Evolutionary conservation across 805 yeast genomes (phyloP), one percentile per base, ranked within the genome.

Genomic region (Candida manassasensis): DNA sequence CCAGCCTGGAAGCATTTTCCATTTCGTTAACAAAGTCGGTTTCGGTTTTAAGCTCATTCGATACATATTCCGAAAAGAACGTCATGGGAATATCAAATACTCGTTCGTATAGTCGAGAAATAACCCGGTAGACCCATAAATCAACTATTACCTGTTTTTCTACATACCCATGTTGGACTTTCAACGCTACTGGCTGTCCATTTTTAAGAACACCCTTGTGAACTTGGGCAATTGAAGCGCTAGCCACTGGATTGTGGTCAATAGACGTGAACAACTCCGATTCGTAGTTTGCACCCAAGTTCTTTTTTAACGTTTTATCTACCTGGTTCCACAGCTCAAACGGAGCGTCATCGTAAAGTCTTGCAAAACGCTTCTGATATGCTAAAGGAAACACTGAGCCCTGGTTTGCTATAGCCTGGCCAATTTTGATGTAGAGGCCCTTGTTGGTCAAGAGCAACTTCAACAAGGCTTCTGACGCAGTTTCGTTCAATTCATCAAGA

Each of bases 371-470:
- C 27, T 63, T 69, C 44, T 78, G 85, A 55, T 64, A 82, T 14
- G 77, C 81, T 22, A 63, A 55, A 2, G 94, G 94, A 43, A 84
- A 74, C 48, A 81, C 64, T 18, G 71, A 59, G 1, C 86, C 79
- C 52, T 84, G 93, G 49, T 83, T 77, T 2, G 93, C 90, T 30
- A 84, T 69, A 34, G 84, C 80, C 64, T 84, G 93, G 16, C 93
- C 94, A 45, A 81, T 56, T 53, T 84, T 84, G 53, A 84, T 79
- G 50, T 81, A 84, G 13, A 84, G 63, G 2, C 71, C 71, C 43
- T 61, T 64, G 41, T 65, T 64, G 6, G 40, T 35, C 41, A 49
- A 46, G 18, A 65, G 36, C 47, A 64, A 42, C 21, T 55, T 37
- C 12, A 61, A 44, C 11, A 64, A 44, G 27, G 38, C 38, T 30